Conservation (phyloP, 202 grass and related monocot species). For the Musa balbisiana region DNA sequence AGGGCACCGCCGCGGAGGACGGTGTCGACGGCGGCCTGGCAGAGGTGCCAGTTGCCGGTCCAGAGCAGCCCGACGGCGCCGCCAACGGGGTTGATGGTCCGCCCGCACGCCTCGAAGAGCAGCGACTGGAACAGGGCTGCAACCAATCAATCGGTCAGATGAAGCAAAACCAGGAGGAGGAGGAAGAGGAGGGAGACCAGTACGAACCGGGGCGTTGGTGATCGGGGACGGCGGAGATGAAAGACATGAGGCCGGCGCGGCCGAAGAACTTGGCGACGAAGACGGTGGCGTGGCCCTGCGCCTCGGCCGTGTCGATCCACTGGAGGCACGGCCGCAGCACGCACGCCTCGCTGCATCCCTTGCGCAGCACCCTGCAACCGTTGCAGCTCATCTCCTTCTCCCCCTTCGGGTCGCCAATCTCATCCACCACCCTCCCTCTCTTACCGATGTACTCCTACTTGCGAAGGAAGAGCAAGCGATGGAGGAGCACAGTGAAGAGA, state of each 20-base stretch:
- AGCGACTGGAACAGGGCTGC: slow-evolving; percentile 1
- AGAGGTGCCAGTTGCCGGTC: slow-evolving; percentile 12
- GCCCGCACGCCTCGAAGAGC: slow-evolving; percentile 12
- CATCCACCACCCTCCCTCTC: neutral
- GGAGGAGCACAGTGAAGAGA: neutral
- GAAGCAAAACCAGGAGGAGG: neutral
- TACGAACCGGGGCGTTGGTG: neutral
- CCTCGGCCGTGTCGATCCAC: slow-evolving; percentile 7
- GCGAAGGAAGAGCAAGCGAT: neutral
- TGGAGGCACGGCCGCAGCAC: slow-evolving; percentile 11
- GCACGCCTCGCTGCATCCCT: slow-evolving; percentile 6
- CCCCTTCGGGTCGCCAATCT: neutral
- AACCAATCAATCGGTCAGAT: neutral
- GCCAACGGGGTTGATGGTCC: neutral
- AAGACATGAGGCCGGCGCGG: slow-evolving; percentile 13
- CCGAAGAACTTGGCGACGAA: slow-evolving; percentile 16
- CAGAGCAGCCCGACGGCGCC: slow-evolving; percentile 1
- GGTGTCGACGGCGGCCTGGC: neutral
- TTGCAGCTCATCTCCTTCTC: slow-evolving; percentile 8
- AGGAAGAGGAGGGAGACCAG: too few species aligned
- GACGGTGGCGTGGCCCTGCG: slow-evolving; percentile 4
- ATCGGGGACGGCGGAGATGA: slow-evolving; percentile 3
- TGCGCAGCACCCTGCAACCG: slow-evolving; percentile 2
- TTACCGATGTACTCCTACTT: too few species aligned
- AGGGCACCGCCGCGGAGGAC: neutral